A percentile compares a stretch with the other conserved stretches of the same genome.
phyloP scores from a whole-genome alignment of 163 green algal species.

The Scenedesmus sp. region DNA sequence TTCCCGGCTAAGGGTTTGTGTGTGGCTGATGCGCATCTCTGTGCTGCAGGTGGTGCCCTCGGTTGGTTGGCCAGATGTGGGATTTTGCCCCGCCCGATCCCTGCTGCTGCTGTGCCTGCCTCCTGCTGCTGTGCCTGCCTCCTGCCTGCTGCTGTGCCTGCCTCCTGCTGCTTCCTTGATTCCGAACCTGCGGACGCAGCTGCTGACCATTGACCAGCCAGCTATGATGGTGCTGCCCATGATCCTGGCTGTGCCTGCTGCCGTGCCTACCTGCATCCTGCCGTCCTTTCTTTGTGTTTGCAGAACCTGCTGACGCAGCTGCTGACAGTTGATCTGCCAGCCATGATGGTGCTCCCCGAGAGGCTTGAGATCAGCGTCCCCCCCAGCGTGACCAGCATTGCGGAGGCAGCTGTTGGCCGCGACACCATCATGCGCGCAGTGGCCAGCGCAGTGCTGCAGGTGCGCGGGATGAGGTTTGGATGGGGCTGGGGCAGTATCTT shows the following conservation, averaged over 20 bases:
- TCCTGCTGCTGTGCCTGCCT: too few relatives aligned
- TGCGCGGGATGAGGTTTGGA: neutral
- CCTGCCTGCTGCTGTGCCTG: too few relatives aligned
- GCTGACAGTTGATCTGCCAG: slow-evolving; percentile 93
- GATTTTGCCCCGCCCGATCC: too few relatives aligned
- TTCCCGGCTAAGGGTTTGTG: slow-evolving; percentile 22
- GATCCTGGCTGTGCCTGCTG: too few relatives aligned
- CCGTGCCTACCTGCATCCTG: neutral
- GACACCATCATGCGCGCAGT: slow-evolving; percentile 95
- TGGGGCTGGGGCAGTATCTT: neutral
- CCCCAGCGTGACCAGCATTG: slow-evolving; percentile 87
- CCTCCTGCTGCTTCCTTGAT: too few relatives aligned
- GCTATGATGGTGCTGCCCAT: too few relatives aligned
- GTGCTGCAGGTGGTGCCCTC: slow-evolving; percentile 71
- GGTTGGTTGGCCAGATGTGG: too few relatives aligned
- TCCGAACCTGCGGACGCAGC: too few relatives aligned
- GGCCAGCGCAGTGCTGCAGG: slow-evolving; percentile 88
- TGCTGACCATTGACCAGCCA: too few relatives aligned
- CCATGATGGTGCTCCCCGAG: slow-evolving; percentile 94
- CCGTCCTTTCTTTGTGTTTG: neutral
- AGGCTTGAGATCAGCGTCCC: slow-evolving; percentile 93
- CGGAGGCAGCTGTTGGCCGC: slow-evolving; percentile 91
- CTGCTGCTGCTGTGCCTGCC: too few relatives aligned
- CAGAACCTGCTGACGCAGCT: slow-evolving; percentile 92
- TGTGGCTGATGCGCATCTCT: slow-evolving; percentile 92